Percentiles rank a stretch among this genome's conserved stretches.
These are phyloP conservation scores for Tetrahymena thermophila DNA, from an alignment of 73 alveolate genomes.

Conservation along the genomic window DNA sequence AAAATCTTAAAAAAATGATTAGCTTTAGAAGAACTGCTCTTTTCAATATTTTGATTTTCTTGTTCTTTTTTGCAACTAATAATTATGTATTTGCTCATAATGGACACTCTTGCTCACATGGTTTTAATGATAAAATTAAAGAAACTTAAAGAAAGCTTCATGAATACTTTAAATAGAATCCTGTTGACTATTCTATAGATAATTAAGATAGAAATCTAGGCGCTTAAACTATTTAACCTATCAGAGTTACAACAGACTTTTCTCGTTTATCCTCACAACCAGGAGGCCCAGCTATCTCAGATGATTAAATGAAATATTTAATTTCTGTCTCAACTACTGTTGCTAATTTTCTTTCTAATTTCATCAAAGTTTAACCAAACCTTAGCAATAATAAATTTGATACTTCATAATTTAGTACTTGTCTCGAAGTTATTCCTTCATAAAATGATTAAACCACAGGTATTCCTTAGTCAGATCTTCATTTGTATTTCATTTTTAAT, in stretches of 20 bases:
- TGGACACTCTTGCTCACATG: background rate
- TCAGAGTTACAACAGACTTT: background rate
- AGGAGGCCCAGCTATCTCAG: background rate
- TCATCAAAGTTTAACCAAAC: background rate
- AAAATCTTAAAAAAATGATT: background rate
- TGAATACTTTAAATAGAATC: background rate
- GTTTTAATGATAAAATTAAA: background rate
- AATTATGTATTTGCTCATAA: background rate
- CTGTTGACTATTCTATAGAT: background rate
- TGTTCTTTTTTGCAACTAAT: background rate
- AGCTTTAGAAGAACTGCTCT: background rate
- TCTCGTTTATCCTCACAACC: background rate
- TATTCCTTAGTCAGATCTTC: background rate
- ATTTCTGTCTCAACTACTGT: background rate
- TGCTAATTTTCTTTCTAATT: background rate
- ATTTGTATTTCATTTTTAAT: background rate
- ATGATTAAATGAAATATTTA: background rate
- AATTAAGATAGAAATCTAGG: background rate
- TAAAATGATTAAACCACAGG: background rate
- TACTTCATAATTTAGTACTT: background rate
- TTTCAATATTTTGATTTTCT: too few relatives aligned
- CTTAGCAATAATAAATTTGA: background rate
- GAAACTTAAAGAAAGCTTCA: background rate
- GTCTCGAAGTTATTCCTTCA: background rate
- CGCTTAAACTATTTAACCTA: background rate